Percentiles rank a stretch among this genome's conserved stretches.
Conservation (phyloP, 768 basidiomycete species). For the Collybia sordida region DNA sequence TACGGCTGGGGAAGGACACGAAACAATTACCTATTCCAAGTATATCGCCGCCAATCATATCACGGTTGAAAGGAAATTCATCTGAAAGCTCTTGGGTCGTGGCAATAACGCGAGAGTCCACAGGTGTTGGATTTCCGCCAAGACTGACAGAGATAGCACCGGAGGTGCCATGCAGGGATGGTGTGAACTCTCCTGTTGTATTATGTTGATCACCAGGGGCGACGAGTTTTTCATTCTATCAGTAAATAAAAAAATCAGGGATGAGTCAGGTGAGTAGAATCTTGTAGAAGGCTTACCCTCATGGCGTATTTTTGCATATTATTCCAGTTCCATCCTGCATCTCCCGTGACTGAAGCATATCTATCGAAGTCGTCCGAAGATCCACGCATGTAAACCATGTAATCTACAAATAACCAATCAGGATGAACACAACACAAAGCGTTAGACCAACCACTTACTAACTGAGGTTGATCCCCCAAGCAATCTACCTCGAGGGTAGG, state of each 20-base stretch:
- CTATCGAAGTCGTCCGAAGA: constrained; percentile 36
- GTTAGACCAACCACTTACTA: neutral
- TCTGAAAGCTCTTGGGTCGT: constrained; percentile 29
- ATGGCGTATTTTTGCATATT: constrained; percentile 21
- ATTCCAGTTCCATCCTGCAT: constrained; percentile 37
- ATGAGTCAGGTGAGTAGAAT: constrained; percentile 18
- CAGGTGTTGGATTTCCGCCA: constrained; percentile 18
- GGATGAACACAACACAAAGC: neutral
- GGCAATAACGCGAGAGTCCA: constrained; percentile 30
- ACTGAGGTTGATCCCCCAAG: neutral
- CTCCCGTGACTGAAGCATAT: constrained; percentile 29
- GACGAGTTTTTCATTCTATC: constrained; percentile 27
- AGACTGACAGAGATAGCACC: constrained; percentile 20
- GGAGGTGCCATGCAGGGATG: constrained; percentile 23
- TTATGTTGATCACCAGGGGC: constrained; percentile 29
- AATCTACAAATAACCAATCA: constrained; percentile 20
- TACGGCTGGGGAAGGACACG: neutral
- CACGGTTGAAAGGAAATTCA: constrained; percentile 17
- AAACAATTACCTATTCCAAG: constrained; percentile 26
- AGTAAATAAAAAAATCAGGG: constrained; percentile 1
- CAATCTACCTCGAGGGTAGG: neutral
- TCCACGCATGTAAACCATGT: constrained; percentile 34
- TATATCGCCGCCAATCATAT: constrained; percentile 25
- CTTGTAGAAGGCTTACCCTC: constrained; percentile 23
- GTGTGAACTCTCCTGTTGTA: constrained; percentile 29